Base-by-base conservation (phyloP, 148 eudicot species). In the Fagopyrum homotropicum region DNA sequence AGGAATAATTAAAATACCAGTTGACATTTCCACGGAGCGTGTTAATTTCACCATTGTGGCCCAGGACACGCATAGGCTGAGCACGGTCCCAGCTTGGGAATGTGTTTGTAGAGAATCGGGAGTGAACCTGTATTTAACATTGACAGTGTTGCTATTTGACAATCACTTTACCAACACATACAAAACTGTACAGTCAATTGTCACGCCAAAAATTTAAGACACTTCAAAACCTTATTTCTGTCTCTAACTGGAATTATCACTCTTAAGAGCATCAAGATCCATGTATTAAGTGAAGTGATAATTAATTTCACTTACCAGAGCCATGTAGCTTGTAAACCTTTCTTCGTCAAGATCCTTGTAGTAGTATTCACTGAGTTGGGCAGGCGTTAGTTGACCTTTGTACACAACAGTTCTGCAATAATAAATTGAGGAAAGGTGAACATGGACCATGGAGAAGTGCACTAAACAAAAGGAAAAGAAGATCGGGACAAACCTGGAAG, bases 271-370 rank as follows among this genome's bases (percentile, higher is more conserved):
- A 86, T 80, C 87, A 86, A 76, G 75, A 35, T 35, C 40, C 40
- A 35, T 35, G 40, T 35, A 35, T 1, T 35, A 35, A 35, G 40
- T 35, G 40, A 35, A 35, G 40, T 35, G 40, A 35, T 35, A 35
- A 35, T 35, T 35, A 35, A 35, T 35, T 35, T 35, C 2, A 89
- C 78, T 96, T 96, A 96, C 99, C 99, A 96, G 88, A 84, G 99
- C 99, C 99, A 96, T 96, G 97, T 92, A 96, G 97, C 99, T 96
- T 86, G 95, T 92, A 91, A 96, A 96, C 98, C 98, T 96, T 96
- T 89, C 95, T 84, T 87, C 88, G 84, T 97, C 98, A 80, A 96
- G 87, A 84, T 96, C 99, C 77, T 91, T 88, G 76, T 83, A 84
- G 75, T 96, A 96, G 85, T 96, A 96, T 44, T 89, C 96, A 82